Evolutionary conservation across 192 early-diverging fungal species (phyloP), one percentile per base, ranked within the genome.

Genomic region (Powellomyces hirtus): DNA sequence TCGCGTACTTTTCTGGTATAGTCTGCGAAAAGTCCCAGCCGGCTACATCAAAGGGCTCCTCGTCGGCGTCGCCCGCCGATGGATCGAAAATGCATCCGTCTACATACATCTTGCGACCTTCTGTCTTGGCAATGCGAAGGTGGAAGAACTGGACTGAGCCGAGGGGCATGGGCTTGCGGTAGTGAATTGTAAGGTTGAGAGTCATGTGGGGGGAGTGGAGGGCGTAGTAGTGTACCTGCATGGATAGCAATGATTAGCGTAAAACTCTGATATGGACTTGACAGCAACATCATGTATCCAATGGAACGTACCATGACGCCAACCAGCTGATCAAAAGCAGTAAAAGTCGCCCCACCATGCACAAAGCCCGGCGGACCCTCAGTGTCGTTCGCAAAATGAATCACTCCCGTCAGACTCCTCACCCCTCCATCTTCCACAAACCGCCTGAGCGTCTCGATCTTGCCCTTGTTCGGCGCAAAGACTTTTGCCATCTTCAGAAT

Each of bases 31-130:
- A 45, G 44, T 45, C 44, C 44, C 44, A 45, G 16, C 22, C 18
- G 44, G 44, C 44, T n/a, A 45, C 44, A 45, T 45, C 44, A 45
- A 45, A 20, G 0, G 44, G 44, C 22, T 0, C 44, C 1, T 45
- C 44, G 22, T 20, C 22, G 18, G 44, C 16, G 44, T 45, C 44
- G 44, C 44, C 44, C 16, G 44, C 0, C 16, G 44, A 45, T 1
- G 44, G 53, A 36, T 62, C 59, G 35, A 69, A 62, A 14, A 69
- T 24, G 52, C 36, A 50, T 6, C 57, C 66, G 22, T 68, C 64
- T 10, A 66, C 64, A 66, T 59, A 66, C 30, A 66, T 52, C 30
- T 66, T 66, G 14, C 37, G 13, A 2, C 64, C 64, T 7, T 66
- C 51, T 20, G 16, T 18, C 14, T 56, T 26, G 22, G 49, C 30